Conservation (phyloP, 371 early-diverging fungal genomes). For the Phascolomyces articulosus region DNA sequence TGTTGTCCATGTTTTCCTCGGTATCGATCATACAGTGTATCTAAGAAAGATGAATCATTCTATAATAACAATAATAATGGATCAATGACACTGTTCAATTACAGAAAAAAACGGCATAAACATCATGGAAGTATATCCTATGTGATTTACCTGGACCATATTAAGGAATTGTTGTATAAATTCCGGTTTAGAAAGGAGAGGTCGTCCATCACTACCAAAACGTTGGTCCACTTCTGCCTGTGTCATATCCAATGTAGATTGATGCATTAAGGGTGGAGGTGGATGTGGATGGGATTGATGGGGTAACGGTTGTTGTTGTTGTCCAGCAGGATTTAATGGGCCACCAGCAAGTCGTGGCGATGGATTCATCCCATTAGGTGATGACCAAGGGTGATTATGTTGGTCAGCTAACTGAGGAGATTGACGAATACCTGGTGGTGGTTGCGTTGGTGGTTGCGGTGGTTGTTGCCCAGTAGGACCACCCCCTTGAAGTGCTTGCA, state of each 20-base stretch:
- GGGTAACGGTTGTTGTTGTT: constrained; percentile 19
- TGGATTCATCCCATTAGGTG: background rate
- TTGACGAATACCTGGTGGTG: constrained; percentile 11
- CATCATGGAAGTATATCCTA: no score
- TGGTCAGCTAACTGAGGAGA: constrained; percentile 14
- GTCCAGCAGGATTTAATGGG: no score
- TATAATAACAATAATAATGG: background rate
- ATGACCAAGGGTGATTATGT: constrained; percentile 16
- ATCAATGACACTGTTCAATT: no score
- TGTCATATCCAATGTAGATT: constrained; percentile 30
- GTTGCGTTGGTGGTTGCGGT: background rate
- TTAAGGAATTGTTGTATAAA: constrained; percentile 53
- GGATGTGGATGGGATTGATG: background rate
- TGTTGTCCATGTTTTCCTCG: background rate
- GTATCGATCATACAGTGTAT: constrained; percentile 19
- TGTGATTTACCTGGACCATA: constrained; percentile 53
- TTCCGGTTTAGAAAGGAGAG: constrained; percentile 45
- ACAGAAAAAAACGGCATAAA: no score
- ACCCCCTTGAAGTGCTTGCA: constrained; percentile 47
- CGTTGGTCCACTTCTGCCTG: constrained; percentile 31
- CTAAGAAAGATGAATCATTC: constrained; percentile 23
- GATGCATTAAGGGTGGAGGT: constrained; percentile 24
- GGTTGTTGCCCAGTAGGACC: background rate
- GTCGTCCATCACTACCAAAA: constrained; percentile 20
- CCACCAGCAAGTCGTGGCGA: constrained; percentile 13